Evolutionary conservation across 352 stramenopile species (phyloP), one percentile per base, ranked within the genome.

Genomic region (Phytophthora multivora): DNA sequence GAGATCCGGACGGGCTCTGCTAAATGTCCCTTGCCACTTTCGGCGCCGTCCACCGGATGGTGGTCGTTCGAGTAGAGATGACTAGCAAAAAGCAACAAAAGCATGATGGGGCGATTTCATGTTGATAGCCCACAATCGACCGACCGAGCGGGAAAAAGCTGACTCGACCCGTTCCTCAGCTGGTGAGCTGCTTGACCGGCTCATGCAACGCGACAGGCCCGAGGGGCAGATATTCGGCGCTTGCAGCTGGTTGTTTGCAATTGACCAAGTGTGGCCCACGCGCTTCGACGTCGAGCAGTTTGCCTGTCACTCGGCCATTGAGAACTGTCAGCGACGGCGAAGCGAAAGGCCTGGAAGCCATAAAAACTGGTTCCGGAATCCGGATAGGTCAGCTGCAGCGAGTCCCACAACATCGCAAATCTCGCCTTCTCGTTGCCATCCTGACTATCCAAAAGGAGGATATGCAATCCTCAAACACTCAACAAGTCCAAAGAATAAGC

Each of bases 311-410:
- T 59, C 19, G 28, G 56, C 50, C 28, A 23, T 51, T 36, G 42
- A 56, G 8, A 47, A 5, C 33, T 48, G 40, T 49, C 49, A 50
- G n/a, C 4, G 28, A 35, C 35, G 25, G 47, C 45, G 40, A 53
- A 55, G 41, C 45, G 47, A 59, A 55, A 56, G 50, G 23, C 60
- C 49, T 63, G 51, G 49, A 74, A 71, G 66, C 45, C 61, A 74
- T 71, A 66, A 52, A 74, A 48, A 21, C 50, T 58, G 54, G 30
- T 8, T 39, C 51, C 55, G 67, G 67, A 75, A 69, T 39, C 51
- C 55, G 67, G 67, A 75, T 72, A 75, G 67, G 46, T 71, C 66
- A 75, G 66, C 66, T 75, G 62, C 66, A 71, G 40, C n/a, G 35
- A 35, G 50, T 54, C 49, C 60, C 54, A 67, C 60, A 63, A 53